A percentile compares a stretch with the other conserved stretches of the same genome.
Conservation (phyloP, 2,329 filamentous ascomycete species). For the Penicillium sp. region DNA sequence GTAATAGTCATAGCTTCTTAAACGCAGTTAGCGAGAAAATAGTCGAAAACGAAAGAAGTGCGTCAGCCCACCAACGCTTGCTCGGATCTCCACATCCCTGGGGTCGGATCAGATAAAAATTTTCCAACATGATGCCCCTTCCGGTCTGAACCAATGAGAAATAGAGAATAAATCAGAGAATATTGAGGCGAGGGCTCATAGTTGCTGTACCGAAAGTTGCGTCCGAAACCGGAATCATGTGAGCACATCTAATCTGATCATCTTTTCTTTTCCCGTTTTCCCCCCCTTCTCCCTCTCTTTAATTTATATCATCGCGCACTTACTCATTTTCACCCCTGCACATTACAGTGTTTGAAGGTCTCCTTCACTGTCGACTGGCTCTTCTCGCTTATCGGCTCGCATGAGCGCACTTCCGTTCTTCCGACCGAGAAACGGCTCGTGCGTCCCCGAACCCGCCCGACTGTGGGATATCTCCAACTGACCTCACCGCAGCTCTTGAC, state of each 20-base stretch:
- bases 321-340: neutral
- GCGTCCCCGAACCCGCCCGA: conserved; percentile 27
- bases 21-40: neutral
- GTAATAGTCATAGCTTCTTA: neutral
- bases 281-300: neutral
- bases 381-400: conserved; percentile 34
- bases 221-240: conserved; percentile 31
- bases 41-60: conserved; percentile 2
- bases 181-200: neutral
- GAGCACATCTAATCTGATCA: conserved; percentile 32
- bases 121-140: neutral
- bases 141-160: conserved; percentile 3
- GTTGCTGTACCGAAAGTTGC: conserved; percentile 4
- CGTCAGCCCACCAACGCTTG: conserved; percentile 23
- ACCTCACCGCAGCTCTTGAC: conserved; percentile 24
- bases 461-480: conserved; percentile 19
- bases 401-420: conserved; percentile 39
- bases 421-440: conserved; percentile 35
- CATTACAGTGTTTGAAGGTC: neutral
- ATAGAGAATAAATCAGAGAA: neutral
- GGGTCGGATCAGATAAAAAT: conserved; percentile 24
- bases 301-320: neutral
- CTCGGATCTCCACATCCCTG: conserved; percentile 10
- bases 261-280: conserved; percentile 21
- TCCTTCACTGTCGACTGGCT: conserved; percentile 1